Evolutionary conservation across 208 protist genomes (phyloP), one percentile per base, ranked within the genome.

Genomic region (Leishmania aethiopica): DNA sequence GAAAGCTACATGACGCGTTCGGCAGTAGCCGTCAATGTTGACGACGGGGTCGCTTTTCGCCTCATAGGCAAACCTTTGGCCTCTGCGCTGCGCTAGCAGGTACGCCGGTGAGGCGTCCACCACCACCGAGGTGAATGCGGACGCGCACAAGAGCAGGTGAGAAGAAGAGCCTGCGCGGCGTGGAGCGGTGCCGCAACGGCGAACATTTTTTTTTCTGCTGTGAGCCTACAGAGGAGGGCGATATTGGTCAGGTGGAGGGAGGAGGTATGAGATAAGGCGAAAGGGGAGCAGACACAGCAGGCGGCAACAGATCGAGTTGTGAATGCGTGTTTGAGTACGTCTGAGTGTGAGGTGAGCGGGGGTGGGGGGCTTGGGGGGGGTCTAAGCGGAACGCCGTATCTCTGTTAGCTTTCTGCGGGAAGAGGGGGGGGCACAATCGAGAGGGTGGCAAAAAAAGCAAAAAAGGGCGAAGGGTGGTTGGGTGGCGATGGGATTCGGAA

Each of bases 31-130:
- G 10, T 45, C 11, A 1, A 42, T 37, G 55, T 47, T 22, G 57
- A 47, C 28, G 49, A n/a, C 57, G 15, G 19, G 15, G 11, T 32
- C 53, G 35, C 32, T 67, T 69, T 45, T 64, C 10, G 77, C 77
- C 32, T 85, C 82, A 70, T 83, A 86, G 67, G n/a, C 62, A 40
- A 83, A 83, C 10, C 19, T 1, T 3, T 57, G 22, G 0, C 78
- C 78, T n/a, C 64, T 59, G 47, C 78, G 83, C 40, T 86, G 74
- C 28, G 53, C 70, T 15, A 81, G 35, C 32, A 86, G 78, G 59
- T 80, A 86, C 28, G 67, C 51, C 6, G 83, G 78, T 10, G 83
- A 86, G 64, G 78, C 83, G 17, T 49, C 25, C 37, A 35, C 35
- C 51, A 77, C 73, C 7, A 62, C 73, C 47, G 22, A 19, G 53